These are phyloP conservation scores for Artemisia annua DNA, from an alignment of 129 eudicot genomes.

Conservation along the genomic window DNA sequence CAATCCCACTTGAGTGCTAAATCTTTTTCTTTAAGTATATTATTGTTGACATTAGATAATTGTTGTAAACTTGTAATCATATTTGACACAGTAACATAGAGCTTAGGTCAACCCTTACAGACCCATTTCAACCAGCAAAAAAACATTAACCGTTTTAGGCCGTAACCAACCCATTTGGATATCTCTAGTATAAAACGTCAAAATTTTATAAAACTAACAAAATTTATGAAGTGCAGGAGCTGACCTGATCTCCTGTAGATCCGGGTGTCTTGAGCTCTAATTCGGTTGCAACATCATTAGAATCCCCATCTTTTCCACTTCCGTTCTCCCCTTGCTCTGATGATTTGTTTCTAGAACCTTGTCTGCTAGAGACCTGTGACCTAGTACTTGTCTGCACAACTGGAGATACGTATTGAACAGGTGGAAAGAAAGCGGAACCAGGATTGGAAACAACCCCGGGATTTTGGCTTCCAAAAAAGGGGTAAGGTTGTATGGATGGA, in stretches of 20 bases:
- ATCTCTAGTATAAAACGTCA: conserved; percentile 6
- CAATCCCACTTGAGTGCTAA: no score
- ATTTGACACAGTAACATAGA: background rate
- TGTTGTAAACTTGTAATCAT: no score
- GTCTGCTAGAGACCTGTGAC: conserved; percentile 60
- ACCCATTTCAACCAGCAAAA: background rate
- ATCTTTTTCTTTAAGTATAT: no score
- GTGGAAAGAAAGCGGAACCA: conserved; percentile 63
- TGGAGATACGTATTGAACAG: conserved; percentile 56
- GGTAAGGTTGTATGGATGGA: conserved; percentile 83
- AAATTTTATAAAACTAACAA: background rate
- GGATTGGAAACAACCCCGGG: conserved; percentile 72
- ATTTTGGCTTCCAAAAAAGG: conserved; percentile 67
- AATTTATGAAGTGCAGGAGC: background rate
- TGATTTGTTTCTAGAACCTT: conserved; percentile 51
- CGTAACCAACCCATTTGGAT: background rate
- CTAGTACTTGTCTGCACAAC: conserved; percentile 50
- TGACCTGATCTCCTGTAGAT: conserved; percentile 77
- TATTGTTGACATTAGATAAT: no score
- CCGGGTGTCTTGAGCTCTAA: conserved; percentile 92
- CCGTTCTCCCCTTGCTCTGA: conserved; percentile 54
- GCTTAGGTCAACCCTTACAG: background rate
- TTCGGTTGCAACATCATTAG: conserved; percentile 77
- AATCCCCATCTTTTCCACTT: conserved; percentile 57
- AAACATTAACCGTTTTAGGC: background rate